phyloP scores from a whole-genome alignment of 23 red algal species.

The Gracilaria domingensis region DNA sequence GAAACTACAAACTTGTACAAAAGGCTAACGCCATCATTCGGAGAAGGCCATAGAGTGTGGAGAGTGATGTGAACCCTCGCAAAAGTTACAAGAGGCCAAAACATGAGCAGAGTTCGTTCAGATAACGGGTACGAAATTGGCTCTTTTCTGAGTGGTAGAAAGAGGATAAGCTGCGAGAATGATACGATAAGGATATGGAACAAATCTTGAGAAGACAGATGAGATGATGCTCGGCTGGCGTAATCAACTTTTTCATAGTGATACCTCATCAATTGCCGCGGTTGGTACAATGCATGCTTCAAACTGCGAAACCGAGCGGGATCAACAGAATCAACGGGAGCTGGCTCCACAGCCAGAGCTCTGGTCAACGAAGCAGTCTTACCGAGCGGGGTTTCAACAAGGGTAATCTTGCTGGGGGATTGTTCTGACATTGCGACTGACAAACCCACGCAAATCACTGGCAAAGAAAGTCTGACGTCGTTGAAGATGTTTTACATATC shows the following conservation, averaged over 20 bases:
- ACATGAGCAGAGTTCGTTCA: conserved; percentile 7
- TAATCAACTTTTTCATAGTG: conserved; percentile 5
- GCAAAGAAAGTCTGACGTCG: not conserved
- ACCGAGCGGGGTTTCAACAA: conserved; percentile 29
- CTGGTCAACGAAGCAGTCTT: not conserved
- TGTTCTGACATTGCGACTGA: not conserved
- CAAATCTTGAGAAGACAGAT: not conserved
- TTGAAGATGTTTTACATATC: not conserved
- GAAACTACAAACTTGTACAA: not conserved
- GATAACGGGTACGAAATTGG: not conserved
- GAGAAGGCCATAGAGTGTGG: conserved; percentile 21
- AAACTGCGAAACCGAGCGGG: not conserved
- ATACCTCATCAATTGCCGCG: conserved; percentile 1
- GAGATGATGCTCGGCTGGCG: not conserved
- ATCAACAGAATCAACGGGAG: not conserved
- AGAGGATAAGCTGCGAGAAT: conserved; percentile 5
- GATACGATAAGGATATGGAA: conserved; percentile 8
- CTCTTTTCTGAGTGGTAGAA: conserved; percentile 1
- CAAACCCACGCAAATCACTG: not conserved
- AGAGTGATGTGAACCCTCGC: conserved; percentile 22
- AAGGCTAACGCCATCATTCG: conserved; percentile 4
- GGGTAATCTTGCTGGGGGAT: conserved; percentile 12
- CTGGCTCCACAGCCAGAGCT: not conserved
- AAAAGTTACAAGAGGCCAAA: conserved; percentile 32
- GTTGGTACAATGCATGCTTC: not conserved